Evolutionary conservation across 768 basidiomycete species (phyloP).

Genomic region (Lanmaoa pseudosensibilis): DNA sequence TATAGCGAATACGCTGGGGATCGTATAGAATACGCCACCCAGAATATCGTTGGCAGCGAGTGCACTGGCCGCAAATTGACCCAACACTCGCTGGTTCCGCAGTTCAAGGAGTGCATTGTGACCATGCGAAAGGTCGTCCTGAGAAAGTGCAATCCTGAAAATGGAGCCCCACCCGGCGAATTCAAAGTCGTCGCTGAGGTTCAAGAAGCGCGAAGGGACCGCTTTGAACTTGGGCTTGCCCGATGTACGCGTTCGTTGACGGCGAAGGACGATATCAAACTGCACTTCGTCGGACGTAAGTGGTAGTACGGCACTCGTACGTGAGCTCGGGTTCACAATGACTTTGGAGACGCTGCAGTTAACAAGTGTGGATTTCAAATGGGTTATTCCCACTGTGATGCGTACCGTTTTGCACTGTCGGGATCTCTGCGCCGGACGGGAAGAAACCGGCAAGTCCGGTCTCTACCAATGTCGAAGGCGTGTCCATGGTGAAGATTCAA

Average conservation of each 20-base stretch:
- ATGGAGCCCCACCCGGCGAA: slow-evolving; percentile 73
- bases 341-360: not conserved
- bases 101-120: slow-evolving; percentile 30
- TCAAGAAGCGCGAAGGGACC: slow-evolving; percentile 59
- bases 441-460: not conserved
- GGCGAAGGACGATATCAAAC: slow-evolving; percentile 57
- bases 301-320: slow-evolving; percentile 22
- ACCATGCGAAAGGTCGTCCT: slow-evolving; percentile 42
- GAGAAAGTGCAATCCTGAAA: slow-evolving; percentile 44
- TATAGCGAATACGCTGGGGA: slow-evolving; percentile 63
- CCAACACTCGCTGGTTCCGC: slow-evolving; percentile 45
- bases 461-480: slow-evolving; percentile 3
- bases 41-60: slow-evolving; percentile 68
- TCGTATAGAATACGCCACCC: slow-evolving; percentile 67
- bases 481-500: slow-evolving; percentile 5
- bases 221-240: slow-evolving; percentile 41
- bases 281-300: slow-evolving; percentile 49
- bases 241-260: slow-evolving; percentile 52
- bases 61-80: slow-evolving; percentile 64
- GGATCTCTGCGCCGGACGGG: not conserved
- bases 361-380: not conserved
- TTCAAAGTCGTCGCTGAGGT: slow-evolving; percentile 63
- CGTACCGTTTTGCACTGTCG: slow-evolving; percentile 5
- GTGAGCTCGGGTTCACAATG: not conserved
- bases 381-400: no score